phyloP scores from a whole-genome alignment of 176 grass and related monocot genomes.

The Rhipidocladum racemiflorum region DNA sequence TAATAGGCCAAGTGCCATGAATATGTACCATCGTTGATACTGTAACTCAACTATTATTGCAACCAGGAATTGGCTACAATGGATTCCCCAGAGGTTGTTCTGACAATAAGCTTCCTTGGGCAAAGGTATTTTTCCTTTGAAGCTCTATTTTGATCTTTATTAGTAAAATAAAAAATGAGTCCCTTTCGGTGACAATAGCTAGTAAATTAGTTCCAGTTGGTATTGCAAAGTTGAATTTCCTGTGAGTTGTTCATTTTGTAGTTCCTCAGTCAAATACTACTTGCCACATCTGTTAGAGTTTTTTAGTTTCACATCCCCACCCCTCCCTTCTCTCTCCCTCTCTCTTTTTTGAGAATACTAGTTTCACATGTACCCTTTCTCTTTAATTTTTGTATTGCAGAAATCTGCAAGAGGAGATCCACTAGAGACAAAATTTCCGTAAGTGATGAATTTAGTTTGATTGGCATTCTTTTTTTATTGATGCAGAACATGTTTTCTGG shows the following conservation, averaged over 20 bases:
- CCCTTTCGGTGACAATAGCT: neutral
- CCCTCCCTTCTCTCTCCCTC: no score
- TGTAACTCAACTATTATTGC: constrained; percentile 8
- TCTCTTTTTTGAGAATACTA: neutral
- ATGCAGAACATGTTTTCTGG: neutral
- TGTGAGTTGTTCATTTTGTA: neutral
- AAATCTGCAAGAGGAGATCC: constrained; percentile 84
- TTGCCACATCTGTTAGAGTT: neutral
- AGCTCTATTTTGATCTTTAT: neutral
- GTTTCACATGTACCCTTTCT: neutral
- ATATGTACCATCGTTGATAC: neutral
- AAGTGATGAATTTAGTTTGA: constrained; percentile 42
- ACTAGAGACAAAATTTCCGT: constrained; percentile 91
- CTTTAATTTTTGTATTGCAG: constrained; percentile 39
- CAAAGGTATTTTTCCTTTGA: constrained; percentile 59
- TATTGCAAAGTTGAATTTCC: neutral
- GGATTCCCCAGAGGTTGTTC: constrained; percentile 99
- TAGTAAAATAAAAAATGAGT: neutral
- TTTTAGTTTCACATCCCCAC: neutral
- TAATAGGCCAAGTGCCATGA: neutral
- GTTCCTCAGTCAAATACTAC: constrained; percentile 2
- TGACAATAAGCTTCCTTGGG: constrained; percentile 94
- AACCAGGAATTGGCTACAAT: constrained; percentile 91
- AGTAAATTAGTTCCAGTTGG: neutral
- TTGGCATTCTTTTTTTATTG: neutral